These are phyloP conservation scores for Oenanthe javanica DNA, from an alignment of 140 eudicot species.

Conservation along the genomic window DNA sequence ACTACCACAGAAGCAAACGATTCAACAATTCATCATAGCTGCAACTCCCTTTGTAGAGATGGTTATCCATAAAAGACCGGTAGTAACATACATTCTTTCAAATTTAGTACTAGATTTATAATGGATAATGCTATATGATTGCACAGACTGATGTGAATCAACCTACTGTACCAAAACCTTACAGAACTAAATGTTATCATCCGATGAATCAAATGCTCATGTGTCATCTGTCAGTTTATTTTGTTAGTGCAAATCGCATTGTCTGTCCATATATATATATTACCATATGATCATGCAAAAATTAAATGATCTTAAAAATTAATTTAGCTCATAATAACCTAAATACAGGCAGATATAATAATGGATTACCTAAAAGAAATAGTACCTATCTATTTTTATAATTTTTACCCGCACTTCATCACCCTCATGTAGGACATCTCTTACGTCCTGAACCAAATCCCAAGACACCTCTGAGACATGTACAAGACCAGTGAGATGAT, in stretches of 20 bases:
- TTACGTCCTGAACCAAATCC: slow-evolving; percentile 84
- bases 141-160: background rate
- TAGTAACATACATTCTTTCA: background rate
- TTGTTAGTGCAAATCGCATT: background rate
- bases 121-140: background rate
- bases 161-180: background rate
- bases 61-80: background rate
- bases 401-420: slow-evolving; percentile 78
- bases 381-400: slow-evolving; percentile 63
- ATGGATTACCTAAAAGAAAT: background rate
- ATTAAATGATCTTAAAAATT: background rate
- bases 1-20: background rate
- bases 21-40: background rate
- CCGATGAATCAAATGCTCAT: background rate
- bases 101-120: background rate
- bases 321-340: background rate
- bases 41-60: background rate
- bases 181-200: background rate
- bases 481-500: slow-evolving; percentile 85
- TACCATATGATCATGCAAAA: background rate
- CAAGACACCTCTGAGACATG: slow-evolving; percentile 94
- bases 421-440: slow-evolving; percentile 69
- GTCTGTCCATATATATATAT: slow-evolving; percentile 3
- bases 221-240: background rate
- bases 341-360: background rate